phyloP scores from a whole-genome alignment of 345 rosid genomes.

The Rhodamnia rubescens region DNA sequence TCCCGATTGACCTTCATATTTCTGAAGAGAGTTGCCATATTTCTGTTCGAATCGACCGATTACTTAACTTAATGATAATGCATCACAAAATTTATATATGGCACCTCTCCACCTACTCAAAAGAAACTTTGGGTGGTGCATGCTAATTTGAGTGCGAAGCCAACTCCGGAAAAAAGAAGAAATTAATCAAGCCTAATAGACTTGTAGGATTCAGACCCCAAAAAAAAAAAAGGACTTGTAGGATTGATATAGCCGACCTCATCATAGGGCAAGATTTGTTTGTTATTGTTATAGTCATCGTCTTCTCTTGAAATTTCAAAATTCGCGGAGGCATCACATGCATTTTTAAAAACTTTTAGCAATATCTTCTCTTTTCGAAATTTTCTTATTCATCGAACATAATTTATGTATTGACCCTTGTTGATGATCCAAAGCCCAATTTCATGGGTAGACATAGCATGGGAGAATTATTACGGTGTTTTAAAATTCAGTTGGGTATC shows the following conservation, averaged over 20 bases:
- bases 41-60: background rate
- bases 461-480: background rate
- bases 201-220: background rate
- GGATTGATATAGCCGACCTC: background rate
- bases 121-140: background rate
- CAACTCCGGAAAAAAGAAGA: background rate
- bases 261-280: background rate
- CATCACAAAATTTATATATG: background rate
- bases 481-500: background rate
- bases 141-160: rapidly evolving
- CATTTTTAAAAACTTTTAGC: too few species aligned
- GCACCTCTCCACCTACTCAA: background rate
- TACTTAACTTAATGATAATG: background rate
- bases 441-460: background rate
- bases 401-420: background rate
- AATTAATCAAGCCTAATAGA: background rate
- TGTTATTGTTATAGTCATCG: too few species aligned
- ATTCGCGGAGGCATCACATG: too few species aligned
- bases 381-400: background rate
- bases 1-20: background rate
- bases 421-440: background rate
- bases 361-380: background rate
- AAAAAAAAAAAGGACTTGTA: too few species aligned
- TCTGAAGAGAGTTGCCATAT: background rate
- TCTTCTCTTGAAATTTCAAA: background rate